These are phyloP conservation scores for Metschnikowia orientalis DNA, from an alignment of 805 yeast species.

Conservation along the genomic window DNA sequence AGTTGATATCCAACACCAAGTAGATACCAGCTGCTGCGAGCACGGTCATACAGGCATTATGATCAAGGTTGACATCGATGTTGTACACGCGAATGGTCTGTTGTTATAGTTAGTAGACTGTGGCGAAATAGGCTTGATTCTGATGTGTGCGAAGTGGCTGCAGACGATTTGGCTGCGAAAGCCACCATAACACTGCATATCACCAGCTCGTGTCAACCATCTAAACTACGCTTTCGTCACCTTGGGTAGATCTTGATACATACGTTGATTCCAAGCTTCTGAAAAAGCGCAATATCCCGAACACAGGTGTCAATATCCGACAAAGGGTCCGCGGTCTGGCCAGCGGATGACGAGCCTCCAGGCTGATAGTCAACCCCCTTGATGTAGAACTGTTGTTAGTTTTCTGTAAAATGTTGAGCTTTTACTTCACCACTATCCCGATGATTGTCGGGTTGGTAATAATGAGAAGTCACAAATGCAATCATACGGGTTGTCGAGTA, in stretches of 20 bases:
- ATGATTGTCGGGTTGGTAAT: background rate
- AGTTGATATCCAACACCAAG: constrained; percentile 83
- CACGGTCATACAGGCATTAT: constrained; percentile 87
- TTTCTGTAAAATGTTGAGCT: too few relatives aligned
- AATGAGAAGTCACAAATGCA: background rate
- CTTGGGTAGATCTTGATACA: constrained; percentile 14
- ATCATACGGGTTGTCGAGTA: constrained; percentile 65
- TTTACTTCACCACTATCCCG: background rate
- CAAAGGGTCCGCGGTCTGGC: constrained; percentile 60
- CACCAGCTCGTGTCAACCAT: too few relatives aligned
- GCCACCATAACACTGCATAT: too few relatives aligned
- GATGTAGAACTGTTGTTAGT: constrained; percentile 53
- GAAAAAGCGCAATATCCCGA: constrained; percentile 76
- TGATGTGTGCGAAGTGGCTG: background rate
- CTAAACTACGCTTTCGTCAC: background rate
- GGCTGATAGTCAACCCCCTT: constrained; percentile 95
- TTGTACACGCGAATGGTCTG: constrained; percentile 82
- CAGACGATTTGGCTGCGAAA: background rate
- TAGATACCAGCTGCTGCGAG: constrained; percentile 92
- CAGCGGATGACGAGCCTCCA: constrained; percentile 82
- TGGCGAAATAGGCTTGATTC: too few relatives aligned
- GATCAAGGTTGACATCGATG: constrained; percentile 74
- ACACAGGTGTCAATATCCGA: constrained; percentile 71
- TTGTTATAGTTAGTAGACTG: constrained; percentile 18
- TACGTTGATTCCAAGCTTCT: constrained; percentile 74